Conservation (phyloP, 306 rosid species). For the Morella rubra region DNA sequence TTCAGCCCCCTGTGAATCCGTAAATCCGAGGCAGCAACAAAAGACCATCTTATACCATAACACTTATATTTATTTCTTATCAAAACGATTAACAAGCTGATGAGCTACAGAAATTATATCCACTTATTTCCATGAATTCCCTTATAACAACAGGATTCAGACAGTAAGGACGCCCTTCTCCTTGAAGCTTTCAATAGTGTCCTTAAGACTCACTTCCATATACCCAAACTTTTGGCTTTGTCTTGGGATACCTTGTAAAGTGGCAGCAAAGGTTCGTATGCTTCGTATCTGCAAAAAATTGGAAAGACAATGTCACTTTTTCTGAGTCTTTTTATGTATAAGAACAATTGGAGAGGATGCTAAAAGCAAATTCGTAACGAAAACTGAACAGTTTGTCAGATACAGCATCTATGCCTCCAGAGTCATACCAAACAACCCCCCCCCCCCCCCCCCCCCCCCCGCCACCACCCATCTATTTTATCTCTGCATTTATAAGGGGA, state of each 20-base stretch:
- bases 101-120: no score
- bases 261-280: constrained; percentile 15
- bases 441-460: no score
- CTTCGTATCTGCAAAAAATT: constrained; percentile 19
- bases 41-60: no score
- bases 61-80: no score
- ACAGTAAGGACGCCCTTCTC: constrained; percentile 16
- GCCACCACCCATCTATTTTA: no score
- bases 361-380: not conserved
- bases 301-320: not conserved
- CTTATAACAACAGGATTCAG: not conserved
- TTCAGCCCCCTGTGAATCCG: no score
- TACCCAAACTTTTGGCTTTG: constrained; percentile 23
- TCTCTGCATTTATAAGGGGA: no score
- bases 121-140: not conserved
- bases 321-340: not conserved
- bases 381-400: no score
- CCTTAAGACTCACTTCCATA: constrained; percentile 24
- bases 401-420: no score
- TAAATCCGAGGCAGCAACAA: no score
- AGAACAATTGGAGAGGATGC: not conserved
- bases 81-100: no score
- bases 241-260: constrained; percentile 27
- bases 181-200: constrained; percentile 35
- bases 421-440: no score